Base-by-base conservation (phyloP, 345 rosid species). In the Sonneratia caseolaris region DNA sequence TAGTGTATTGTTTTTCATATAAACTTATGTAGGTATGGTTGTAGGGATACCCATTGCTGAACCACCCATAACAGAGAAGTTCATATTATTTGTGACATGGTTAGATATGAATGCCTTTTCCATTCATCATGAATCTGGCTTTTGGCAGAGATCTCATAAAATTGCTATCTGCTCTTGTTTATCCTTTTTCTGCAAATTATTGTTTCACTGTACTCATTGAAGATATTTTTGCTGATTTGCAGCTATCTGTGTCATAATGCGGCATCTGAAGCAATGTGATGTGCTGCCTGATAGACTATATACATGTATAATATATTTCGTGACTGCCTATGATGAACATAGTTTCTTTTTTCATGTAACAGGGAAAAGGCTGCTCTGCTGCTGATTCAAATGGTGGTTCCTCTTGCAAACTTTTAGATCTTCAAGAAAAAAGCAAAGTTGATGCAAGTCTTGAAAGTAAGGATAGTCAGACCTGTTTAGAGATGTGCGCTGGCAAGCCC, bases 301-400 rank as follows among this genome's bases (percentile, higher is more conserved):
- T 27, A 11, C 22, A 12, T 22, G 14, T 13, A 62, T 22, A 24
- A n/a, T 3, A 22, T 62, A 24, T 14, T 62, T 35, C 32, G 27
- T 24, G 37, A 27, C 38, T 62, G 13, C 66, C 13, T 32, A 27
- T 62, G 66, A 35, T 62, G 37, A 62, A 62, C 27, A 35, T 24
- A 22, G 14, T 27, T 62, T 62, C 19, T 62, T 35, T 62, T 18
- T 62, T 1, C 19, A 13, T 62, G 38, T 14, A 62, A 27, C 18
- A 89, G 97, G 89, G 77, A 76, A 83, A 78, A 36, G 69, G 73
- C 49, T 53, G 68, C 36, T 64, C 66, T 70, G 71, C 68, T 75
- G 84, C 75, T 68, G 70, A 76, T 70, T 70, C 48, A 11, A 83
- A 77, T 81, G 80, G 70, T 66, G 77, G 71, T 70, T 84, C 83